Conservation (phyloP, 495 filamentous ascomycete species). For the Aspergillus taichungensis region DNA sequence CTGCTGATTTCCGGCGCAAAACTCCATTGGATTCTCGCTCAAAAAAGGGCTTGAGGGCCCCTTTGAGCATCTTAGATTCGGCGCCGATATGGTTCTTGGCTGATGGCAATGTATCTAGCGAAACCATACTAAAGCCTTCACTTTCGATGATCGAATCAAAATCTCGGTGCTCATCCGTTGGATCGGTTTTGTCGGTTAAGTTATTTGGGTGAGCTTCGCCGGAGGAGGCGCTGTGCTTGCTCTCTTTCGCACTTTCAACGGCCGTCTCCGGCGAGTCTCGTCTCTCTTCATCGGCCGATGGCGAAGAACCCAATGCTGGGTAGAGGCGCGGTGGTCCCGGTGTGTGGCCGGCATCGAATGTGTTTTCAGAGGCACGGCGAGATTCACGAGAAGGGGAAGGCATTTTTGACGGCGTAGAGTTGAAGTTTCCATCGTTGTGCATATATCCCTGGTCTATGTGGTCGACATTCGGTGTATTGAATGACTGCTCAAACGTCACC, state of each 20-base stretch:
- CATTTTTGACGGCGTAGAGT: conserved; percentile 36
- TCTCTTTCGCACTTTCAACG: neutral
- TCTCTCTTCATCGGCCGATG: conserved; percentile 30
- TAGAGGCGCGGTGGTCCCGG: conserved; percentile 26
- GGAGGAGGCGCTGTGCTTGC: neutral
- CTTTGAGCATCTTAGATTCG: conserved; percentile 14
- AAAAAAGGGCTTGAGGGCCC: conserved; percentile 17
- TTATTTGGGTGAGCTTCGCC: conserved; percentile 3
- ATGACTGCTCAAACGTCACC: conserved; percentile 9
- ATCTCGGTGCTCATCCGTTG: conserved; percentile 37
- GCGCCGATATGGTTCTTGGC: conserved; percentile 25
- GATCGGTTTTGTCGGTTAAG: conserved; percentile 16
- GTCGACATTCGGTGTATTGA: conserved; percentile 24
- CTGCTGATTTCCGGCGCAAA: conserved; percentile 17
- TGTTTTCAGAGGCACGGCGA: conserved; percentile 23
- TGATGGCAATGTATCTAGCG: conserved; percentile 44
- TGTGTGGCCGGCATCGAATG: conserved; percentile 21
- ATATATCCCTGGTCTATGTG: conserved; percentile 22
- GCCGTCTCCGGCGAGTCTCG: conserved; percentile 5
- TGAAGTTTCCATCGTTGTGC: conserved; percentile 21
- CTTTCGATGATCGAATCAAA: conserved; percentile 52
- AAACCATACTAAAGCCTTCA: conserved; percentile 53
- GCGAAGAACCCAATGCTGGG: conserved; percentile 35
- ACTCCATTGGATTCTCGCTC: conserved; percentile 22
- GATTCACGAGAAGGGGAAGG: conserved; percentile 25